Base-by-base conservation (phyloP, 2,329 filamentous ascomycete species). In the Pseudocercospora vitis region DNA sequence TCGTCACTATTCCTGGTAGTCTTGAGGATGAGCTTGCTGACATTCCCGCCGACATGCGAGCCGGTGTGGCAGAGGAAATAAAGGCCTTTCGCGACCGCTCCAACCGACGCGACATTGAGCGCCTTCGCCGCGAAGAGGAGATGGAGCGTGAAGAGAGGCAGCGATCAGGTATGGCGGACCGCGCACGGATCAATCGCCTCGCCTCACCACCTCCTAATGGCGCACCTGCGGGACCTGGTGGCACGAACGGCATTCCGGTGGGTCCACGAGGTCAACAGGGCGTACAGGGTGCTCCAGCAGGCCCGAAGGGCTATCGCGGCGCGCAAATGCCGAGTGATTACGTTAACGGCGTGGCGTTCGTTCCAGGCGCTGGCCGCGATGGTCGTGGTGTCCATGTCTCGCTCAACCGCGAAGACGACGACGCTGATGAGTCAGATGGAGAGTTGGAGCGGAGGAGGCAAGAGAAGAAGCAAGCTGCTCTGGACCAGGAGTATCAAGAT, bases 21-120 rank as follows among this genome's bases (percentile, higher is more conserved):
- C 65, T 70, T 8, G 94, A 99, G 59, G 95, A 99, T 67, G 94
- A 99, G 67, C 78, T 99, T 39, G 87, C 91, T 16, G 94, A 99
- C 65, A 96, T 99, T 44, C 94, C 94, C 0, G 87, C 89, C 0
- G 94, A 97, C 69, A 95, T 96, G 90, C 86, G 94, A 19, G 94
- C 95, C 69, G 91, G 90, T 0, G 94, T 99, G 12, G 89, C 94
- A 0, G 87, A 87, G 53, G 95, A 99, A 70, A 99, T 99, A 65
- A 86, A 90, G 0, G 89, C 91, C 0, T 99, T 99, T 76, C 82
- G 94, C 60, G 94, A 99, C 62, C 82, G 92, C 16, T 96, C 92
- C 63, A 96, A 85, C 55, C 84, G 88, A 57, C 82, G 92, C 32
- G 94, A 99, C 68, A 76, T 95, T 67, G 94, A 99, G 71, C 87